A percentile compares a stretch with the other conserved stretches of the same genome.
Conservation (phyloP, 768 basidiomycete genomes). For the Collybia sordida region DNA sequence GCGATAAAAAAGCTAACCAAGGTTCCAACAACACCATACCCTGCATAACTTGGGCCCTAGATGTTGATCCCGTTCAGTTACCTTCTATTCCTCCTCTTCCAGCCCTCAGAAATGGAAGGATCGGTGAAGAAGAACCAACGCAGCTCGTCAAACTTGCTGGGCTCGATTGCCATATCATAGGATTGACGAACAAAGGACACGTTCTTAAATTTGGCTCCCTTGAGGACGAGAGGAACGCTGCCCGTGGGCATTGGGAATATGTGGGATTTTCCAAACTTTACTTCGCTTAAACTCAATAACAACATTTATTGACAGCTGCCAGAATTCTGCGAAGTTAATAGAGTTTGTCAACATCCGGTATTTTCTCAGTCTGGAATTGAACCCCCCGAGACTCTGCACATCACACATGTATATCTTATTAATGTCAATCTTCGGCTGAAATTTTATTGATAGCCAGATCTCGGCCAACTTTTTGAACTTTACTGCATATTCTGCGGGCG, state of each 20-base stretch:
- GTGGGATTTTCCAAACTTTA: slow-evolving; percentile 37
- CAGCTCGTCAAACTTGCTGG: slow-evolving; percentile 81
- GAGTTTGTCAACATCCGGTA: slow-evolving; percentile 33
- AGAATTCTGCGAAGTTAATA: slow-evolving; percentile 63
- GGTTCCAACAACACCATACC: slow-evolving; percentile 44
- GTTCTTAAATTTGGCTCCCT: slow-evolving; percentile 64
- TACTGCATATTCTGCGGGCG: slow-evolving; percentile 75
- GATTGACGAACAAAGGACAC: slow-evolving; percentile 77
- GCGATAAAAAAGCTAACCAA: slow-evolving; percentile 28
- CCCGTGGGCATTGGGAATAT: slow-evolving; percentile 64
- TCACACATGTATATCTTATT: slow-evolving; percentile 71
- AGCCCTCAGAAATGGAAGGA: slow-evolving; percentile 31
- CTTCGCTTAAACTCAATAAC: slow-evolving; percentile 2
- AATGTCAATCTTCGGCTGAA: not conserved
- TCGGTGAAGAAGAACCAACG: slow-evolving; percentile 24
- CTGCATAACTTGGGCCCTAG: slow-evolving; percentile 61
- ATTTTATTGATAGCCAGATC: slow-evolving; percentile 48
- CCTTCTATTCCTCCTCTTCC: slow-evolving; percentile 66
- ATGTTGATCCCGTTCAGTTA: slow-evolving; percentile 52
- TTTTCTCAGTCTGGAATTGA: slow-evolving; percentile 13
- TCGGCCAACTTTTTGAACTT: slow-evolving; percentile 84
- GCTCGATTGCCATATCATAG: slow-evolving; percentile 70
- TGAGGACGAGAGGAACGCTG: slow-evolving; percentile 34
- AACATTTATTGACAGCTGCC: slow-evolving; percentile 51
- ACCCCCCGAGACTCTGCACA: slow-evolving; percentile 49